phyloP scores from a whole-genome alignment of 495 filamentous ascomycete genomes.

The Apiosordaria backusii region DNA sequence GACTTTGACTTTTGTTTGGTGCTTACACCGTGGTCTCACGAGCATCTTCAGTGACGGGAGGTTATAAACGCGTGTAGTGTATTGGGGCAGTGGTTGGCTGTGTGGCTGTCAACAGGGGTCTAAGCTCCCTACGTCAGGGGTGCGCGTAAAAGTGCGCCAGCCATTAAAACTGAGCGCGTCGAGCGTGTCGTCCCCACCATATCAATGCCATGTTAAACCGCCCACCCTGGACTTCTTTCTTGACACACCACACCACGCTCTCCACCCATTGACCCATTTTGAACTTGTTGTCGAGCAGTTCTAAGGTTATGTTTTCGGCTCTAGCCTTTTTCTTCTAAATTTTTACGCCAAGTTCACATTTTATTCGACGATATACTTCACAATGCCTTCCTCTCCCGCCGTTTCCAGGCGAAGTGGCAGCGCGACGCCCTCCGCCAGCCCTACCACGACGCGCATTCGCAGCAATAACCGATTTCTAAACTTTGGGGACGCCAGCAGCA shows the following conservation, averaged over 20 bases:
- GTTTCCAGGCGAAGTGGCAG: conserved; percentile 17
- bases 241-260: conserved; percentile 8
- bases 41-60: too few relatives aligned
- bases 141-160: too few relatives aligned
- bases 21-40: too few relatives aligned
- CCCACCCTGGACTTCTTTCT: conserved; percentile 6
- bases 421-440: conserved; percentile 16
- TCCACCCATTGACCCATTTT: conserved; percentile 8
- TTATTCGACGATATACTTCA: conserved; percentile 22
- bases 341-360: conserved; percentile 7
- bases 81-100: too few relatives aligned
- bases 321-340: conserved; percentile 3
- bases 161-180: conserved; percentile 16
- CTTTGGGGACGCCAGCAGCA: conserved; percentile 8
- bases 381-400: conserved; percentile 45
- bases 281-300: conserved; percentile 7
- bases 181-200: conserved; percentile 25
- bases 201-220: conserved; percentile 15
- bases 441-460: conserved; percentile 14
- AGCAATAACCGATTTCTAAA: conserved; percentile 7
- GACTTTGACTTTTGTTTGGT: neutral
- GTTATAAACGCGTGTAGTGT: too few relatives aligned
- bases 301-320: neutral
- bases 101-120: too few relatives aligned
- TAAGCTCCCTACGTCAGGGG: too few relatives aligned